Evolutionary conservation across 805 yeast species (phyloP), one percentile per base, ranked within the genome.

Genomic region (Kluyveromyces wickerhamii): DNA sequence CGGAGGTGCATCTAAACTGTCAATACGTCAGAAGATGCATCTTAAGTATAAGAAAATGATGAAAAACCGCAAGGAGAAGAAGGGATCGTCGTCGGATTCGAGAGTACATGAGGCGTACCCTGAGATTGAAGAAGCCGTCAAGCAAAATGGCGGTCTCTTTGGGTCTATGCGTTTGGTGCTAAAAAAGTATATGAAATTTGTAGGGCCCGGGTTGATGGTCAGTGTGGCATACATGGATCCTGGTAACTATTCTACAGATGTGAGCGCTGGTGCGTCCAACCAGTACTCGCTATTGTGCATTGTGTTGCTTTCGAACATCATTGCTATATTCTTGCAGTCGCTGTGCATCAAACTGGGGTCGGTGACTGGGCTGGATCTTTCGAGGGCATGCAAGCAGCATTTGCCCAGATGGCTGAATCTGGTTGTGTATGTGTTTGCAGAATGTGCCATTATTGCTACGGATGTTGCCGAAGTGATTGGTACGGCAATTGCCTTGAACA

Each of bases 391-490:
- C 58, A 69, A 86, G 26, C 62, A 66, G 38, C 75, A 79, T 50
- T 64, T 87, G 20, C 87, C 94, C 0, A 57, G 57, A 17, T 74
- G 80, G 74, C 54, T 82, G 48, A 83, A 84, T 48, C 43, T 73
- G 26, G 43, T 68, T 3, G 55, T 86, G 4, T 87, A 87, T 59
- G 54, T 77, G n/a, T 70, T 83, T 51, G 89, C 95, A 0, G 96
- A 87, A 49, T 59, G 82, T 38, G 94, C 95, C 6, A 87, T 87
- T 39, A 78, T 87, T 27, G 89, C 95, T 11, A 88, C 96, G 0
- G 96, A 87, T 60, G 68, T 87, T 44, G 96, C 96, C 1, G 96
- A 88, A 56, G 96, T 87, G 6, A 85, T 88, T 17, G 96, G 96
- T 31, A 81, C 95, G 4, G 95, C 95, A 7, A 83, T 87, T 40